Evolutionary conservation across 2,329 filamentous ascomycete genomes (phyloP).

Genomic region (Hypoxylon sp.): DNA sequence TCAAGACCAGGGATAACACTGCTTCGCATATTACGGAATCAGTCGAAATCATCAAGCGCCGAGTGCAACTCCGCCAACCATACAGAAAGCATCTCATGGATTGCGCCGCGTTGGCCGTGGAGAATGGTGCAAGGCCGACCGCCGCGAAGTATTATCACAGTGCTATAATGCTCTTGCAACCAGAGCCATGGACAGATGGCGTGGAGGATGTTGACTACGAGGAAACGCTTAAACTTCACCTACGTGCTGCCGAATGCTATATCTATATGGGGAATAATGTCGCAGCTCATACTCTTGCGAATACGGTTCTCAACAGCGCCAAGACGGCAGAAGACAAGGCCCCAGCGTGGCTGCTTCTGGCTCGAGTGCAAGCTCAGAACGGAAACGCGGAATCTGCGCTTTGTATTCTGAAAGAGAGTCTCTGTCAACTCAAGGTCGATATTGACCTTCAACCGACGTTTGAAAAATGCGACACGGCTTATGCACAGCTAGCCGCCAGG

Average conservation of each 20-base stretch:
- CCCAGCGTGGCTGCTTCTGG: conserved; percentile 84
- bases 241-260: conserved; percentile 84
- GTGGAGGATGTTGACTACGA: conserved; percentile 82
- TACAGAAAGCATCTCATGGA: conserved; percentile 83
- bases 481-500: conserved; percentile 70
- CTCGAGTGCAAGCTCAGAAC: conserved; percentile 79
- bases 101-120: conserved; percentile 80
- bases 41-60: conserved; percentile 77
- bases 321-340: conserved; percentile 82
- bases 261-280: conserved; percentile 80
- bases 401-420: conserved; percentile 74
- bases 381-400: conserved; percentile 79
- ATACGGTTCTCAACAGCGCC: conserved; percentile 76
- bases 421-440: conserved; percentile 75
- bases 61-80: conserved; percentile 68
- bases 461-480: conserved; percentile 82
- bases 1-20: conserved; percentile 75
- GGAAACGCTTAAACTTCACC: conserved; percentile 84
- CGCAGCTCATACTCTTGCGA: conserved; percentile 75
- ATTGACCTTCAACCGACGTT: conserved; percentile 75
- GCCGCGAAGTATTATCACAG: conserved; percentile 84
- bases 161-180: conserved; percentile 82
- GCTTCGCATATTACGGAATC: conserved; percentile 86
- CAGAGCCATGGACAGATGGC: conserved; percentile 79
- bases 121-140: conserved; percentile 84